Percentiles rank a stretch among this genome's conserved stretches.
These are phyloP conservation scores for Penicillium coffeae DNA, from an alignment of 495 filamentous ascomycete genomes.

Conservation along the genomic window DNA sequence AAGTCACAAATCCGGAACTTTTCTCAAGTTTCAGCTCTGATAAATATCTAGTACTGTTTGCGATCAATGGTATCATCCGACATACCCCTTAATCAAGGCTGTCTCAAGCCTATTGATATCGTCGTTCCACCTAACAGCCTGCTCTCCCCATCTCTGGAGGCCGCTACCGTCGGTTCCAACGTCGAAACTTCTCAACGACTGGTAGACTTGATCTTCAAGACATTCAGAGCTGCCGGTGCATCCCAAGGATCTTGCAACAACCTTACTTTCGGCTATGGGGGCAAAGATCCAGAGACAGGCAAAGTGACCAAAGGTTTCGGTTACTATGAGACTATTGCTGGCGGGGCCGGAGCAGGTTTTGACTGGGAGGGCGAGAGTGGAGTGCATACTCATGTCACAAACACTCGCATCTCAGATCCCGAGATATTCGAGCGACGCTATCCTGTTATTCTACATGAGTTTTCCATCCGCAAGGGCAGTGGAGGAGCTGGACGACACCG, in stretches of 20 bases:
- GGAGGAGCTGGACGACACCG: conserved; percentile 28
- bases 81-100: conserved; percentile 93
- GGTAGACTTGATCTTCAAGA: conserved; percentile 85
- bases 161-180: conserved; percentile 86
- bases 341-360: conserved; percentile 77
- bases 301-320: conserved; percentile 61
- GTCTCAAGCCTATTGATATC: conserved; percentile 76
- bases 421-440: conserved; percentile 92
- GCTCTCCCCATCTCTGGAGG: conserved; percentile 72
- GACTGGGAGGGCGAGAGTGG: conserved; percentile 80
- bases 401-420: conserved; percentile 89
- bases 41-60: conserved; percentile 59
- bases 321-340: conserved; percentile 94
- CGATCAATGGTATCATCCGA: conserved; percentile 82
- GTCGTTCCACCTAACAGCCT: conserved; percentile 74
- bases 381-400: conserved; percentile 94
- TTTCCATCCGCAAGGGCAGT: conserved; percentile 72
- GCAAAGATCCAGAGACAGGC: conserved; percentile 22
- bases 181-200: conserved; percentile 69
- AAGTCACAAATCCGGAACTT: neutral
- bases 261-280: conserved; percentile 39
- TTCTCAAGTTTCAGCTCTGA: no score
- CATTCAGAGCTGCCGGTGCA: conserved; percentile 81
- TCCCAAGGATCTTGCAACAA: conserved; percentile 89
- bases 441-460: conserved; percentile 77